Conservation (phyloP, 306 rosid species). For the Acacia acuminata region DNA sequence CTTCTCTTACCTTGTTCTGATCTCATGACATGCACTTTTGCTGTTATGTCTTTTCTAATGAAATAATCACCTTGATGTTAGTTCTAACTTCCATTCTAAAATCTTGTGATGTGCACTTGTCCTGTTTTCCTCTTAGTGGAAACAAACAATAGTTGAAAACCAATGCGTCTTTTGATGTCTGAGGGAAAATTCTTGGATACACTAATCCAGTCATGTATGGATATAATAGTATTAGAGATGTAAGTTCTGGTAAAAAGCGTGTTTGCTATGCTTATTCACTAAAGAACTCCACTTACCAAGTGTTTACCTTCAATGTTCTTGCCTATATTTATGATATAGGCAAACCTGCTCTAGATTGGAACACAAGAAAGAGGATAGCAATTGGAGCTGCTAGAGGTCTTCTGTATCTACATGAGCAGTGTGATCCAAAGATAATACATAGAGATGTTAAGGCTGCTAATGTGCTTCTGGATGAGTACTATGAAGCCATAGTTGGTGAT, state of each 20-base stretch:
- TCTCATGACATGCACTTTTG: background rate
- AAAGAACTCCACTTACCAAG: background rate
- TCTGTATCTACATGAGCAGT: conserved; percentile 89
- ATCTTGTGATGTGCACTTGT: conserved; percentile 2
- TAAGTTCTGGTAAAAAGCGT: background rate
- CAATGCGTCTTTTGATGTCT: background rate
- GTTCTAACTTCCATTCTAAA: conserved; percentile 1
- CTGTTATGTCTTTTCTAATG: background rate
- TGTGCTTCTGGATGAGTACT: conserved; percentile 86
- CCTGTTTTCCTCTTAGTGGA: conserved; percentile 11
- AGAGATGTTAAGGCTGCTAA: conserved; percentile 98
- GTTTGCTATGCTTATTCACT: background rate
- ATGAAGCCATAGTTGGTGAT: conserved; percentile 92
- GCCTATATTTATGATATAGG: conserved; percentile 46
- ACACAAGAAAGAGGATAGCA: conserved; percentile 89
- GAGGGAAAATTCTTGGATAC: background rate
- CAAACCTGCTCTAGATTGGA: conserved; percentile 94
- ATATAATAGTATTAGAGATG: background rate
- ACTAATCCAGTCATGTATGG: background rate
- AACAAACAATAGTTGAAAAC: background rate
- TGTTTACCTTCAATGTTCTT: background rate
- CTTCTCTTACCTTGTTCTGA: conserved; percentile 12
- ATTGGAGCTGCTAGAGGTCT: conserved; percentile 98
- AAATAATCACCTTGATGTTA: background rate
- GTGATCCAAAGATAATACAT: conserved; percentile 98